Conservation (phyloP, 768 basidiomycete genomes). For the Cystofilobasidium bisporidii region DNA sequence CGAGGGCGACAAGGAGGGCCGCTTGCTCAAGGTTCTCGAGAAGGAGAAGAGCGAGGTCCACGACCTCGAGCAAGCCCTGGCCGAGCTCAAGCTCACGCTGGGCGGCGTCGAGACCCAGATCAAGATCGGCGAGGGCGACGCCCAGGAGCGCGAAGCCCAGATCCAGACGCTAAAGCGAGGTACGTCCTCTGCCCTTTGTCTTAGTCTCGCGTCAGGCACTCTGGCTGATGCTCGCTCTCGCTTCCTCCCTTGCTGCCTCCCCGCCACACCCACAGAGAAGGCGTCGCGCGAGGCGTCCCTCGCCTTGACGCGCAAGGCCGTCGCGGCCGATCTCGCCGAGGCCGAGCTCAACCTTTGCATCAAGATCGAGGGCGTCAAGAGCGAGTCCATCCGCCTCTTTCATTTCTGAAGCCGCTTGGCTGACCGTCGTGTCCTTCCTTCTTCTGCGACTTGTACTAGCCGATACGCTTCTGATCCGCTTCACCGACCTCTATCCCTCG, state of each 20-base stretch:
- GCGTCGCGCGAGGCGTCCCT: slow-evolving; percentile 10
- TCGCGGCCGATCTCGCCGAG: slow-evolving; percentile 8
- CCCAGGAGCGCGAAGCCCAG: slow-evolving; percentile 20
- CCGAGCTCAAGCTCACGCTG: slow-evolving; percentile 28
- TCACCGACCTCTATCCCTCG: slow-evolving; percentile 20
- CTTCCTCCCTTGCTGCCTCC: not conserved
- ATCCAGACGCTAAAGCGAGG: slow-evolving; percentile 16
- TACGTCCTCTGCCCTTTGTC: not conserved
- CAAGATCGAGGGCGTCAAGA: slow-evolving; percentile 18
- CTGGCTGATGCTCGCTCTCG: not conserved
- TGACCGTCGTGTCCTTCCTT: too few species aligned
- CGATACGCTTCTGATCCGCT: slow-evolving; percentile 25
- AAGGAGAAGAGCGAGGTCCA: slow-evolving; percentile 23
- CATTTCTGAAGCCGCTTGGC: too few species aligned
- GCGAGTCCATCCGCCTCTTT: too few species aligned
- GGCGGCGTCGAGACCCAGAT: slow-evolving; percentile 25
- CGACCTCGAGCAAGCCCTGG: slow-evolving; percentile 22
- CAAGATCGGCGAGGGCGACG: slow-evolving; percentile 15
- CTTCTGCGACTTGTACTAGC: slow-evolving; percentile 5
- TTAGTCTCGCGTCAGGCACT: not conserved
- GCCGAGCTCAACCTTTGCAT: slow-evolving; percentile 17
- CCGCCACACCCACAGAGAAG: slow-evolving; percentile 26
- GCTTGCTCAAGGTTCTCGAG: slow-evolving; percentile 25
- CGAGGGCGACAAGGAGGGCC: slow-evolving; percentile 21
- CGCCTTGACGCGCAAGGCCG: slow-evolving; percentile 9